Percentiles rank a stretch among this genome's conserved stretches.
phyloP scores from a whole-genome alignment of 1,139 yeast species.

The Kurtzmaniella quercitrusa region DNA sequence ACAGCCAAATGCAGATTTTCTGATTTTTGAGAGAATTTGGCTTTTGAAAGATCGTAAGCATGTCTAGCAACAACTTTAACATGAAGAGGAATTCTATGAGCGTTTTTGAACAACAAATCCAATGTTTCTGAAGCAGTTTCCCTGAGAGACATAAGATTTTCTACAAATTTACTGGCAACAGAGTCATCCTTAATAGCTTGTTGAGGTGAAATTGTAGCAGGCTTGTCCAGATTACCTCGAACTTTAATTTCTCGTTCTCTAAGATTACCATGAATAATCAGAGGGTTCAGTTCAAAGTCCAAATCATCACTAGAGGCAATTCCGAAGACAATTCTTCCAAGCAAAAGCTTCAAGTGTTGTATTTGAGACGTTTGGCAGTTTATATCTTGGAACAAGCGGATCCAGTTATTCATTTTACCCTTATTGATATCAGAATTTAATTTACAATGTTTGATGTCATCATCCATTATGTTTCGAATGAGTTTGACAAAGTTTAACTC shows the following conservation, averaged over 20 bases:
- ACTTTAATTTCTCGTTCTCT: conserved; percentile 47
- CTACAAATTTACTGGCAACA: conserved; percentile 65
- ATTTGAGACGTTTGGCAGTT: conserved; percentile 60
- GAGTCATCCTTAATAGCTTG: conserved; percentile 75
- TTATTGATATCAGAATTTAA: conserved; percentile 34
- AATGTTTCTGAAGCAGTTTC: conserved; percentile 61
- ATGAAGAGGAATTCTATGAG: conserved; percentile 57
- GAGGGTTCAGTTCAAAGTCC: conserved; percentile 80
- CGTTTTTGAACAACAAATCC: conserved; percentile 34
- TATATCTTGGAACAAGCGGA: conserved; percentile 49
- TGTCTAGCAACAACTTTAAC: conserved; percentile 40
- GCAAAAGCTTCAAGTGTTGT: conserved; percentile 45
- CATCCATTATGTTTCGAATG: conserved; percentile 47
- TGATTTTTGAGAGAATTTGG: conserved; percentile 47
- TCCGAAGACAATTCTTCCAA: conserved; percentile 47
- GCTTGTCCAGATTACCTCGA: conserved; percentile 32
- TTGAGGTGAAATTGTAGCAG: conserved; percentile 44
- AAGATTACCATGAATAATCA: conserved; percentile 48
- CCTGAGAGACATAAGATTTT: conserved; percentile 70
- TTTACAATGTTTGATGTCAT: conserved; percentile 32
- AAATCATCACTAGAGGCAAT: conserved; percentile 55
- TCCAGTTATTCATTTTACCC: conserved; percentile 38
- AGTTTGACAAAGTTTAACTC: conserved; percentile 68
- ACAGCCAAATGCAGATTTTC: conserved; percentile 57
- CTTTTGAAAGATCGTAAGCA: conserved; percentile 31